These are phyloP conservation scores for Dendrothele bispora DNA, from an alignment of 768 basidiomycete species.

Conservation along the genomic window DNA sequence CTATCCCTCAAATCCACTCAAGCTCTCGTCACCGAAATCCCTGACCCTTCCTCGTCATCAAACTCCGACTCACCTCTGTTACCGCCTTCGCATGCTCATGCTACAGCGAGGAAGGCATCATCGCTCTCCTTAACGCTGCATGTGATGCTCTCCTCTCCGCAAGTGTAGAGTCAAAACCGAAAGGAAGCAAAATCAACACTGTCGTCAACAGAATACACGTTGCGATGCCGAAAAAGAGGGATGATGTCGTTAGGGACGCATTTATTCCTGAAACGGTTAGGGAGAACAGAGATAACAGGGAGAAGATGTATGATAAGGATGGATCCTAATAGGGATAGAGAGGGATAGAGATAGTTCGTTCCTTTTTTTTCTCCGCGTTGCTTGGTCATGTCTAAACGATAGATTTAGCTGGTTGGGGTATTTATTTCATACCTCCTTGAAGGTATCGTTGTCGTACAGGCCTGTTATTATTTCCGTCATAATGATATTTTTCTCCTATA, in stretches of 20 bases:
- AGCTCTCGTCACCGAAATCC: conserved; percentile 85
- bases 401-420: too few relatives aligned
- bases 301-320: conserved; percentile 81
- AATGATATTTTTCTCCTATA: too few relatives aligned
- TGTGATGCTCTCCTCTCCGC: conserved; percentile 96
- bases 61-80: too few relatives aligned
- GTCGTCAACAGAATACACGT: conserved; percentile 97
- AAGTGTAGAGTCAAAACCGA: conserved; percentile 91
- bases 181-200: conserved; percentile 89
- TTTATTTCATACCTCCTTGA: too few relatives aligned
- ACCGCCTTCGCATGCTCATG: conserved; percentile 95
- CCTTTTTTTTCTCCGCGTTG: too few relatives aligned
- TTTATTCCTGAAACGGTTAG: conserved; percentile 88
- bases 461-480: too few relatives aligned
- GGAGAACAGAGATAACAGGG: too few relatives aligned
- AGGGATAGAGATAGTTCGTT: too few relatives aligned
- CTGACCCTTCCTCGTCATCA: too few relatives aligned
- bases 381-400: too few relatives aligned
- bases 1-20: conserved; percentile 68
- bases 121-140: conserved; percentile 92
- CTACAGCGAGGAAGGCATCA: conserved; percentile 96
- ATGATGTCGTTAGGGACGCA: conserved; percentile 84
- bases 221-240: conserved; percentile 85
- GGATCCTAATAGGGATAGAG: conserved; percentile 84
- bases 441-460: too few relatives aligned